Evolutionary conservation across 305 asterid genomes (phyloP).

Genomic region (Fraxinus floribunda): DNA sequence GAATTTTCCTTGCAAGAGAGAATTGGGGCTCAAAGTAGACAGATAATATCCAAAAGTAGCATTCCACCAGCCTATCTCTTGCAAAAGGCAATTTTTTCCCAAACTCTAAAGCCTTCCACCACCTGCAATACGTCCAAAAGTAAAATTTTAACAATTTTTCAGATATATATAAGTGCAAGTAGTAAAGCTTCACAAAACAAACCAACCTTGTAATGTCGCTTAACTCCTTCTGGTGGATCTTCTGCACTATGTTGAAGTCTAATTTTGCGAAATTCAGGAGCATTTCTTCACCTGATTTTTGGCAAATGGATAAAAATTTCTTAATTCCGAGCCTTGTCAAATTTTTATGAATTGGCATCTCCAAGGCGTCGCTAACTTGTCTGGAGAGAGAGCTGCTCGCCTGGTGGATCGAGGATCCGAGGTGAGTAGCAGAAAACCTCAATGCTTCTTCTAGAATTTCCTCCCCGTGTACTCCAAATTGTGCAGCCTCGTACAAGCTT

Average conservation of each 20-base stretch:
- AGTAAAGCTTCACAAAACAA: not conserved
- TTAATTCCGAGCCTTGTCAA: constrained; percentile 13
- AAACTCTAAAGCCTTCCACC: constrained; percentile 16
- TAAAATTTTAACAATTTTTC: not conserved
- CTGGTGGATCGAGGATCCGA: not conserved
- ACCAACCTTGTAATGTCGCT: constrained; percentile 5
- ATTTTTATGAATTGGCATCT: not conserved
- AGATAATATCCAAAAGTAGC: constrained; percentile 19
- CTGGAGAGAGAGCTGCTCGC: not conserved
- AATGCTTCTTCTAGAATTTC: constrained; percentile 20
- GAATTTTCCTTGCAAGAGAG: constrained; percentile 3
- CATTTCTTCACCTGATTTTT: not conserved
- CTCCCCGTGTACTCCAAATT: not conserved
- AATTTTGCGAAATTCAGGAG: constrained; percentile 15
- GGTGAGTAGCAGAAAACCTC: not conserved
- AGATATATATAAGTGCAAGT: not conserved
- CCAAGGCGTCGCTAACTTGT: constrained; percentile 13
- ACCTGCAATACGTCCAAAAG: not conserved
- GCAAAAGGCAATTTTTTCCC: constrained; percentile 8
- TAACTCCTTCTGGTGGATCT: constrained; percentile 15
- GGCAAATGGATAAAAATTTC: not conserved
- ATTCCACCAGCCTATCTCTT: constrained; percentile 27
- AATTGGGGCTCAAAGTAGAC: constrained; percentile 22
- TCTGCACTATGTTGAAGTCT: constrained; percentile 21
- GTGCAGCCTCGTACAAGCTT: constrained; percentile 23